These are phyloP conservation scores for Plectosphaerella cucumerina DNA, from an alignment of 2,329 filamentous ascomycete genomes.

Conservation along the genomic window DNA sequence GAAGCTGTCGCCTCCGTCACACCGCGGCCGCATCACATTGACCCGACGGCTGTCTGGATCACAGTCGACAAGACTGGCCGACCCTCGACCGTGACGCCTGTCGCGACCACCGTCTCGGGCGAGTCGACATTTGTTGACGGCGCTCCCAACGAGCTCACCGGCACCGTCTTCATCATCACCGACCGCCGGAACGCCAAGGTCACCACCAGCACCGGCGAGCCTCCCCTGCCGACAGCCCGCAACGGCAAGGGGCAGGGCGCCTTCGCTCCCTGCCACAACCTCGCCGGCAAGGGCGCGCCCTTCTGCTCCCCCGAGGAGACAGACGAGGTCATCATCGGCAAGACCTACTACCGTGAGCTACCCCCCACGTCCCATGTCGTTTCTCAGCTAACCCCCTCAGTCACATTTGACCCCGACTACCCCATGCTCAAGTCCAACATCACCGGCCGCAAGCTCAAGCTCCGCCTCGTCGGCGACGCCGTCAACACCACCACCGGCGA, in stretches of 20 bases:
- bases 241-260: slow-evolving; percentile 37
- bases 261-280: slow-evolving; percentile 47
- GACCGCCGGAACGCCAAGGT: slow-evolving; percentile 29
- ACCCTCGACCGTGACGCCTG: slow-evolving; percentile 46
- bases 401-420: slow-evolving; percentile 53
- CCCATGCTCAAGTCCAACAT: slow-evolving; percentile 37
- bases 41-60: slow-evolving; percentile 46
- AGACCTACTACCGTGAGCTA: slow-evolving; percentile 46
- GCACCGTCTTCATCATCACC: slow-evolving; percentile 33
- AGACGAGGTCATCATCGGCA: slow-evolving; percentile 37
- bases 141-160: slow-evolving; percentile 43
- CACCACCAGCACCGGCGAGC: slow-evolving; percentile 36
- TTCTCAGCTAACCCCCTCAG: slow-evolving; percentile 24
- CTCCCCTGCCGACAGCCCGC: slow-evolving; percentile 39
- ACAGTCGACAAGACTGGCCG: slow-evolving; percentile 42
- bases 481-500: slow-evolving; percentile 31
- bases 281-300: slow-evolving; percentile 40
- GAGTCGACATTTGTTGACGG: slow-evolving; percentile 31
- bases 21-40: slow-evolving; percentile 13
- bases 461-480: slow-evolving; percentile 27
- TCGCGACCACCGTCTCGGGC: slow-evolving; percentile 40
- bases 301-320: slow-evolving; percentile 46
- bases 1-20: slow-evolving; percentile 20
- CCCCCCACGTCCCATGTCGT: neutral
- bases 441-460: slow-evolving; percentile 21